Conservation (phyloP, 345 rosid genomes). For the Eucalyptus camaldulensis region DNA sequence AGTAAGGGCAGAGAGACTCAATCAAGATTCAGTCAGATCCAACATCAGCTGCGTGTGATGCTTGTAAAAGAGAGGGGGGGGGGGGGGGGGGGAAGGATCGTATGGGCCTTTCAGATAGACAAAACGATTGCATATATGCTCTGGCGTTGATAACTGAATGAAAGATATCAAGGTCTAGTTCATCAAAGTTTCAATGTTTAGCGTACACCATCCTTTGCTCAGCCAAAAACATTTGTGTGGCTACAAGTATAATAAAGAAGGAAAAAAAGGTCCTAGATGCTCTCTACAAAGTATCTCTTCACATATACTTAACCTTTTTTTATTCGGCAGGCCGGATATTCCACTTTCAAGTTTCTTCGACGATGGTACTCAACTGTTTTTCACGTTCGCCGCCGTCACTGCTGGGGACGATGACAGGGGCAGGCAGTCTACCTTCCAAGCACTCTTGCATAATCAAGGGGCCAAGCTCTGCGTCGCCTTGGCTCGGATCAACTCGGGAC, state of each 20-base stretch:
- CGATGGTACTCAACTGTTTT: background rate
- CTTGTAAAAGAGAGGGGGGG: background rate
- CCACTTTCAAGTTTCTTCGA: background rate
- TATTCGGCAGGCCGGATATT: background rate
- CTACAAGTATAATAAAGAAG: background rate
- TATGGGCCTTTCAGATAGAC: background rate
- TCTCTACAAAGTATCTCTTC: background rate
- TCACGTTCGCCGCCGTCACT: background rate
- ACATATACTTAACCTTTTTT: background rate
- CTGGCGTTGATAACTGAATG: background rate
- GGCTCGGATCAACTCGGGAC: background rate
- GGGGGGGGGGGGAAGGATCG: rapidly evolving
- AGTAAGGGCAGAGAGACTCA: background rate
- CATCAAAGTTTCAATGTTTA: background rate
- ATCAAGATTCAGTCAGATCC: background rate
- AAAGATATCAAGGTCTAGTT: background rate
- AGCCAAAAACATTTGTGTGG: background rate
- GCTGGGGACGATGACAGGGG: background rate
- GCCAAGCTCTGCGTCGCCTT: background rate
- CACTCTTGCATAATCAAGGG: background rate
- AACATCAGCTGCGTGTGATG: background rate
- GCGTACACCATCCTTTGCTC: background rate
- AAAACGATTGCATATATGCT: background rate
- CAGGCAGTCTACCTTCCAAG: background rate
- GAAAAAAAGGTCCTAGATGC: background rate